Evolutionary conservation across 2,329 filamentous ascomycete species (phyloP).

Genomic region (Alternaria angustiovoidea): DNA sequence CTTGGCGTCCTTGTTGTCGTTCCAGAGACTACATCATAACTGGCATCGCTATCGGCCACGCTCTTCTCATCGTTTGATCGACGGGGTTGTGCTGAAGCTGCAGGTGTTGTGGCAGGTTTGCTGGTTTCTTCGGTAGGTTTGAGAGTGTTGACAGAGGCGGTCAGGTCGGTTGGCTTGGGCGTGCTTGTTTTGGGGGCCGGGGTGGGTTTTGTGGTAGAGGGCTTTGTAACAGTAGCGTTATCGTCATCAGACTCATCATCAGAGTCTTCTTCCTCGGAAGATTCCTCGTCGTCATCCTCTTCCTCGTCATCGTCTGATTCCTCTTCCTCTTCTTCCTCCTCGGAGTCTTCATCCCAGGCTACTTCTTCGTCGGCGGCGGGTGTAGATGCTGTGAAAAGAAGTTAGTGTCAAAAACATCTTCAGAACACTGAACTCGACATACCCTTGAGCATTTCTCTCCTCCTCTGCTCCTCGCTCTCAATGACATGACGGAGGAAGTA

Average conservation of each 20-base stretch:
- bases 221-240: constrained; percentile 11
- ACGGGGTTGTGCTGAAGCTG: constrained; percentile 65
- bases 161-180: constrained; percentile 24
- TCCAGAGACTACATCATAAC: constrained; percentile 88
- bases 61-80: constrained; percentile 77
- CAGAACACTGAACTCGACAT: constrained; percentile 40
- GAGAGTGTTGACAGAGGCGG: constrained; percentile 50
- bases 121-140: constrained; percentile 42
- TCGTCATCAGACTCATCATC: constrained; percentile 20
- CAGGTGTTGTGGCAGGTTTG: constrained; percentile 51
- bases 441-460: constrained; percentile 93
- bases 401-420: too few relatives aligned
- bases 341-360: constrained; percentile 75
- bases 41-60: constrained; percentile 90
- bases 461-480: constrained; percentile 88
- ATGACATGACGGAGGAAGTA: constrained; percentile 94
- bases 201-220: neutral
- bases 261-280: constrained; percentile 21
- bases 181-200: neutral
- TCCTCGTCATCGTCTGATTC: constrained; percentile 40
- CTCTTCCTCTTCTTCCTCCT: constrained; percentile 54
- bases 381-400: constrained; percentile 57
- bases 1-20: constrained; percentile 77
- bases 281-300: constrained; percentile 29
- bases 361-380: constrained; percentile 78